Percentiles rank a stretch among this genome's conserved stretches.
Conservation (phyloP, 2,329 filamentous ascomycete species). For the Trichoderma polysporum region DNA sequence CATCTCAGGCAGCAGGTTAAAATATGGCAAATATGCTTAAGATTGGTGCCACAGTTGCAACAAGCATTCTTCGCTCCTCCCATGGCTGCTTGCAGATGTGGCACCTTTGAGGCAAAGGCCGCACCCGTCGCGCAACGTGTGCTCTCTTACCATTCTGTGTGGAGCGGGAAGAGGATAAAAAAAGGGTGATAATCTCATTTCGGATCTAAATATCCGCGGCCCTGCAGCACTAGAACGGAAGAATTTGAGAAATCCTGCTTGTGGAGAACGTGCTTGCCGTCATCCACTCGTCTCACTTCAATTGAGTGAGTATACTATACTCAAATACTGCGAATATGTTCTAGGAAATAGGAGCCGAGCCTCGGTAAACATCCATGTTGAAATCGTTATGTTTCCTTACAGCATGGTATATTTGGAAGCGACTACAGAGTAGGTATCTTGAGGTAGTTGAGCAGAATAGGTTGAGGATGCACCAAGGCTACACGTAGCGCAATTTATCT, state of each 20-base stretch:
- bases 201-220: conserved; percentile 2
- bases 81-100: conserved; percentile 4
- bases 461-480: too few species aligned
- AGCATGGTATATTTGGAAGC: too few species aligned
- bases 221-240: not conserved
- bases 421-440: too few species aligned
- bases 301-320: not conserved
- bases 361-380: not conserved
- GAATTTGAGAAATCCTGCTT: not conserved
- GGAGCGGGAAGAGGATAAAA: not conserved
- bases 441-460: not conserved
- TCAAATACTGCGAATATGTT: not conserved
- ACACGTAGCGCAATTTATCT: not conserved
- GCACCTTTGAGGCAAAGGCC: not conserved
- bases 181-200: conserved; percentile 14
- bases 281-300: too few species aligned
- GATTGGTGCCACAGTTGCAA: conserved; percentile 7
- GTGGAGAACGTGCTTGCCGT: not conserved
- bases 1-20: not conserved
- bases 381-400: too few species aligned
- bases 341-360: not conserved
- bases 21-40: conserved; percentile 9
- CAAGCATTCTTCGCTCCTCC: not conserved
- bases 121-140: not conserved
- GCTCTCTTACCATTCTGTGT: not conserved